These are phyloP conservation scores for Dictyostelium intermedium DNA, from an alignment of 78 protist species.

Conservation along the genomic window DNA sequence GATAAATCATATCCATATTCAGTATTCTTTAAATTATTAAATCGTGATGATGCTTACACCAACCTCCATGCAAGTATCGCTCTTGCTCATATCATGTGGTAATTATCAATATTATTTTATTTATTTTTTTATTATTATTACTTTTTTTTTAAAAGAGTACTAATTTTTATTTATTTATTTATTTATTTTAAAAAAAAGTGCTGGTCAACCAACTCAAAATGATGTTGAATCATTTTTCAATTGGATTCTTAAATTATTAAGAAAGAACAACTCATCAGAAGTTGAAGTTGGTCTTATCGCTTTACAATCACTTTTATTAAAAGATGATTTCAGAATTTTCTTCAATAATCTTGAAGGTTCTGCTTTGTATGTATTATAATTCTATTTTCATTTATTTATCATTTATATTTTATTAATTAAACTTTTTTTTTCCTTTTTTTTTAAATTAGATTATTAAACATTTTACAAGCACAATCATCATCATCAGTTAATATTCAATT, in stretches of 20 bases:
- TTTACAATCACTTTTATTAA: conserved; percentile 40
- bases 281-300: conserved; percentile 78
- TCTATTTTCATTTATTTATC: not conserved
- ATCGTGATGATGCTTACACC: conserved; percentile 69
- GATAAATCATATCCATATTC: conserved; percentile 56
- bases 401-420: not conserved
- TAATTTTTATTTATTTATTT: not conserved
- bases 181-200: not conserved
- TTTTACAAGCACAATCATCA: not conserved
- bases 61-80: conserved; percentile 43
- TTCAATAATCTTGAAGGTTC: conserved; percentile 28
- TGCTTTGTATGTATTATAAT: conserved; percentile 36
- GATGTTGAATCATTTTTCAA: conserved; percentile 61
- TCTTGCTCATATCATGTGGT: conserved; percentile 72
- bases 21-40: conserved; percentile 38
- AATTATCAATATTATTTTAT: not conserved
- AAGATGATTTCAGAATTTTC: conserved; percentile 46
- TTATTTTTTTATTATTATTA: not conserved
- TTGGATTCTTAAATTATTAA: conserved; percentile 56
- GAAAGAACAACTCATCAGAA: conserved; percentile 39
- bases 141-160: not conserved
- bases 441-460: conserved; percentile 38
- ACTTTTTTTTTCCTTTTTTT: not conserved
- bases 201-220: conserved; percentile 54
- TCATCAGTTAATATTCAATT: conserved; percentile 11